These are phyloP conservation scores for Neurospora sp. DNA, from an alignment of 495 filamentous ascomycete genomes.

Conservation along the genomic window DNA sequence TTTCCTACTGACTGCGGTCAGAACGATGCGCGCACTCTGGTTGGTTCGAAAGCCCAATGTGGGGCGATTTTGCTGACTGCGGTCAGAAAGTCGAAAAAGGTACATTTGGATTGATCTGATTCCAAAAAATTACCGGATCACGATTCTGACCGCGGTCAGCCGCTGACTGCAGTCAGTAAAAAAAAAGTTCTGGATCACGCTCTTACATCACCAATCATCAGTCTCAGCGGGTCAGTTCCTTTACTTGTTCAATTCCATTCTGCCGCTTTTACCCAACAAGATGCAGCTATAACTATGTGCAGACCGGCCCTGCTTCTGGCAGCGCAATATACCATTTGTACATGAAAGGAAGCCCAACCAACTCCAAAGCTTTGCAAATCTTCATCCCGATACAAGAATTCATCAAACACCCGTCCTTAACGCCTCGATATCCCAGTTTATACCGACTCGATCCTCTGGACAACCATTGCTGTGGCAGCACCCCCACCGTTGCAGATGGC, in stretches of 20 bases:
- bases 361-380: not conserved
- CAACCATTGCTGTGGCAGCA: conserved; percentile 82
- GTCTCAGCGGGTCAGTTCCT: not conserved
- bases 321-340: not conserved
- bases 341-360: not conserved
- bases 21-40: too few species aligned
- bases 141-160: too few species aligned
- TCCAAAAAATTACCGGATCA: too few species aligned
- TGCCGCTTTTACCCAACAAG: not conserved
- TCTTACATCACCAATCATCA: not conserved
- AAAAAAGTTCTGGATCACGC: too few species aligned
- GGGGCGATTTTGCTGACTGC: too few species aligned
- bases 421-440: conserved; percentile 15
- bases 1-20: too few species aligned
- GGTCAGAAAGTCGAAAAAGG: too few species aligned
- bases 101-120: too few species aligned
- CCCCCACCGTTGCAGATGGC: conserved; percentile 97
- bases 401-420: not conserved
- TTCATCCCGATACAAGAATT: not conserved
- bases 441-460: conserved; percentile 72
- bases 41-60: too few species aligned
- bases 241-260: not conserved
- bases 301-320: not conserved
- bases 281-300: not conserved
- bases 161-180: too few species aligned